Conservation (phyloP, 1,284 basidiomycete species). For the Cutaneotrichosporon sp. region DNA sequence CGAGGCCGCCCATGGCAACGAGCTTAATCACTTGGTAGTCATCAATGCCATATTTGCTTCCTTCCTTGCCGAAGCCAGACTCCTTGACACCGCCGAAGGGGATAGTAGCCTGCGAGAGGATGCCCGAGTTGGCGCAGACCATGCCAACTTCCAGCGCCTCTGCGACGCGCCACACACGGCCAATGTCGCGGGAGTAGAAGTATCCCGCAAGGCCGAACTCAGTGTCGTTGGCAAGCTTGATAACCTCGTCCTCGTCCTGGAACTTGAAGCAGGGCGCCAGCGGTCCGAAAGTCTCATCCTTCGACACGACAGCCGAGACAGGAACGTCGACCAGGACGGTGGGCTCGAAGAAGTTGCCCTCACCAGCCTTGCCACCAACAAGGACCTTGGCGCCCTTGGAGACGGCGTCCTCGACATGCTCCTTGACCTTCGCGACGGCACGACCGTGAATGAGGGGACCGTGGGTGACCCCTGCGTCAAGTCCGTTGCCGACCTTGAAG, state of each 20-base stretch:
- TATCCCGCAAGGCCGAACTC: slow-evolving; percentile 85
- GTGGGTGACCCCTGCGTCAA: slow-evolving; percentile 76
- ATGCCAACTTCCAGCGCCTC: slow-evolving; percentile 94
- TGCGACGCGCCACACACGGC: slow-evolving; percentile 91
- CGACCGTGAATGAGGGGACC: slow-evolving; percentile 88
- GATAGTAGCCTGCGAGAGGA: slow-evolving; percentile 61
- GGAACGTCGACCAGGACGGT: slow-evolving; percentile 84
- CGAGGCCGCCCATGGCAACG: slow-evolving; percentile 13
- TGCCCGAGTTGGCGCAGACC: slow-evolving; percentile 64
- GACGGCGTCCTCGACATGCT: slow-evolving; percentile 84
- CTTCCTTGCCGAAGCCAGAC: slow-evolving; percentile 49
- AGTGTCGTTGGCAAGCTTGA: slow-evolving; percentile 76
- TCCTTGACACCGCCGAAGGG: slow-evolving; percentile 78
- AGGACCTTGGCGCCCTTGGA: slow-evolving; percentile 79
- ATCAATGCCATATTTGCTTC: slow-evolving; percentile 46
- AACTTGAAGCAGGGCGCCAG: slow-evolving; percentile 63
- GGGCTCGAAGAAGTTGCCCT: slow-evolving; percentile 70
- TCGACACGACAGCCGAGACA: slow-evolving; percentile 53
- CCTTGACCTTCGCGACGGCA: slow-evolving; percentile 79
- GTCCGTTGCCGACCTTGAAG: slow-evolving; percentile 87
- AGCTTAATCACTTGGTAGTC: slow-evolving; percentile 37
- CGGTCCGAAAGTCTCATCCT: slow-evolving; percentile 87
- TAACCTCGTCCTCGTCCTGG: slow-evolving; percentile 85
- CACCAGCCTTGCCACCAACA: slow-evolving; percentile 67
- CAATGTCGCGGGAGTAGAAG: slow-evolving; percentile 86